Conservation (phyloP, 1,284 basidiomycete genomes). For the Coniophora puteana region DNA sequence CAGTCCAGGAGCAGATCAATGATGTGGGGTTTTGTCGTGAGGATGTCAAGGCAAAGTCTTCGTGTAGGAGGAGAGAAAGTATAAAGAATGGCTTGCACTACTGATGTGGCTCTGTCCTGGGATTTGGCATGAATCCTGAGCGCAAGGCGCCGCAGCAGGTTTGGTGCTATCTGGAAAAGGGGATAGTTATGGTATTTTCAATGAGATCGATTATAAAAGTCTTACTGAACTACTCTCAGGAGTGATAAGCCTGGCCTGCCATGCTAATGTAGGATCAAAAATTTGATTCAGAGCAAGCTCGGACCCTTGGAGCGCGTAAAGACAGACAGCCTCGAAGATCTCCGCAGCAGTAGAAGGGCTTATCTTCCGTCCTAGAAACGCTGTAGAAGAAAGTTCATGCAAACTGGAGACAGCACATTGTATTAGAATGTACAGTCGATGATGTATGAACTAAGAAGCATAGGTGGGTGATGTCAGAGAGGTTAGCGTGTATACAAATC, state of each 20-base stretch:
- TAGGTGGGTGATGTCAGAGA: no score
- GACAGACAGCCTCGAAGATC: constrained; percentile 19
- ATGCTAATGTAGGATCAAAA: constrained; percentile 13
- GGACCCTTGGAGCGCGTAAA: constrained; percentile 20
- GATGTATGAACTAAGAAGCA: no score
- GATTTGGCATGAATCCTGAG: constrained; percentile 22
- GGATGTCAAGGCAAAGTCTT: constrained; percentile 19
- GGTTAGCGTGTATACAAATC: no score
- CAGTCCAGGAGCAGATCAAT: constrained; percentile 23
- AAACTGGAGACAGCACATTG: no score
- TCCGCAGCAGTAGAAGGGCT: constrained; percentile 14
- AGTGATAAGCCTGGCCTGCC: constrained; percentile 23
- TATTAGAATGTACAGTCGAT: no score
- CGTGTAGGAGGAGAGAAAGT: constrained; percentile 19
- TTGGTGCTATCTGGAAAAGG: constrained; percentile 7
- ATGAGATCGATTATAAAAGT: background rate
- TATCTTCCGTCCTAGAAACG: constrained; percentile 19
- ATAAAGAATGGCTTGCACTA: constrained; percentile 19
- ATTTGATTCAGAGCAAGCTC: constrained; percentile 17
- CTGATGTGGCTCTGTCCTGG: constrained; percentile 25
- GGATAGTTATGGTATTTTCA: background rate
- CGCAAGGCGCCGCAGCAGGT: constrained; percentile 16
- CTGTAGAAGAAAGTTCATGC: no score
- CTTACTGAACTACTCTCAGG: constrained; percentile 15
- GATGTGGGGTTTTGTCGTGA: constrained; percentile 23